These are phyloP conservation scores for Thielaviopsis ethacetica DNA, from an alignment of 2,329 filamentous ascomycete species.

Conservation along the genomic window DNA sequence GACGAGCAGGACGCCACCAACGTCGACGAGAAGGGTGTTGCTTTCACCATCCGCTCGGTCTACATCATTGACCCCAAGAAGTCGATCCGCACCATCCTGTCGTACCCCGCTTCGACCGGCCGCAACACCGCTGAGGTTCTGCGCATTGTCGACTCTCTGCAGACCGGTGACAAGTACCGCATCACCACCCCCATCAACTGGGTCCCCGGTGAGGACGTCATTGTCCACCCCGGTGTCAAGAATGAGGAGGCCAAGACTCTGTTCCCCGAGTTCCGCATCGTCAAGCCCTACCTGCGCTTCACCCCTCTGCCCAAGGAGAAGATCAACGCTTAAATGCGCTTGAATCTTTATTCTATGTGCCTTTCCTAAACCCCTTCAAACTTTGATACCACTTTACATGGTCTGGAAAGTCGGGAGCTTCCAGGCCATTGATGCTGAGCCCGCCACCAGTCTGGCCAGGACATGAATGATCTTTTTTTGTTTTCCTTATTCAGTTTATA, in stretches of 20 bases:
- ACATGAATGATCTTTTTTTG: background rate
- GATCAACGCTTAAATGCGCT: constrained; percentile 18
- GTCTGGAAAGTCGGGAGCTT: background rate
- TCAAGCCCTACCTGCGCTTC: constrained; percentile 61
- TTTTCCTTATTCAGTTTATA: background rate
- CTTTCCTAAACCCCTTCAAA: background rate
- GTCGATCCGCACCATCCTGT: constrained; percentile 82
- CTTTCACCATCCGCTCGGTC: constrained; percentile 87
- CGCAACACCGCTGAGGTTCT: constrained; percentile 68
- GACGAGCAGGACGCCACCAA: constrained; percentile 71
- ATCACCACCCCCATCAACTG: constrained; percentile 85
- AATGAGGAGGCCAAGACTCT: constrained; percentile 76
- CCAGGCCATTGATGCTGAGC: background rate
- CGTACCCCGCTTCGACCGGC: constrained; percentile 83
- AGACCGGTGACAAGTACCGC: constrained; percentile 75
- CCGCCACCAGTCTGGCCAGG: constrained; percentile 2
- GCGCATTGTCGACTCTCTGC: constrained; percentile 62
- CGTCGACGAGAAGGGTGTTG: constrained; percentile 66
- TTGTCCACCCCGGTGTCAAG: constrained; percentile 69
- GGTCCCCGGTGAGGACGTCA: constrained; percentile 77
- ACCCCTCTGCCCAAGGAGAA: constrained; percentile 46
- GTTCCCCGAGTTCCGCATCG: constrained; percentile 58
- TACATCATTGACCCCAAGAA: constrained; percentile 91
- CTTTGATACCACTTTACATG: background rate
- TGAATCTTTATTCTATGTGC: background rate